These are phyloP conservation scores for Nakazawaea holstii DNA, from an alignment of 805 yeast species.

Conservation along the genomic window DNA sequence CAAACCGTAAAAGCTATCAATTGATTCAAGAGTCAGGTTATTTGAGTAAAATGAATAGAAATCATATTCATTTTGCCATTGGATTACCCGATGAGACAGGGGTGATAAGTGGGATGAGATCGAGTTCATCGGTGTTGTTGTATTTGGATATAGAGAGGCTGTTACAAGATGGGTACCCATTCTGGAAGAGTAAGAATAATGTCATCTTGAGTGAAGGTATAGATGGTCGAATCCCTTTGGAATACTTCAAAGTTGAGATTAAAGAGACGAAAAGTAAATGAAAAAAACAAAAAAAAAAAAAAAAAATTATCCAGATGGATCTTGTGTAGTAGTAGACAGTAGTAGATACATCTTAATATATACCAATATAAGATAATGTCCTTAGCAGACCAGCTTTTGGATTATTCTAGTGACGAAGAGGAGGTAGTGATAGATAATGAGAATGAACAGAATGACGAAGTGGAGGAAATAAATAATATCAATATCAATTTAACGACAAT, in stretches of 20 bases:
- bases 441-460: not conserved
- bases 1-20: constrained; percentile 43
- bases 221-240: constrained; percentile 42
- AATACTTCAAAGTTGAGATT: constrained; percentile 35
- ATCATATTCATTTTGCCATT: constrained; percentile 82
- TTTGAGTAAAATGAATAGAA: constrained; percentile 63
- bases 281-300: constrained; percentile 16
- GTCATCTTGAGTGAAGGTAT: constrained; percentile 69
- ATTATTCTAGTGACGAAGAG: constrained; percentile 8
- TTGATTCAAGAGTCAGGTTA: constrained; percentile 50
- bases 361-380: not conserved
- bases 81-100: constrained; percentile 39
- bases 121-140: constrained; percentile 50
- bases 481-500: constrained; percentile 5
- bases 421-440: not conserved
- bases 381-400: constrained; percentile 7
- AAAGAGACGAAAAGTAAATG: constrained; percentile 13
- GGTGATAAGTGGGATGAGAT: constrained; percentile 72
- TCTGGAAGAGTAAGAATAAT: constrained; percentile 65
- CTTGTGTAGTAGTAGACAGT: too few relatives aligned
- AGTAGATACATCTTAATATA: too few relatives aligned
- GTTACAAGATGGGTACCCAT: constrained; percentile 31
- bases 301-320: constrained; percentile 7
- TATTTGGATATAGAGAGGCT: constrained; percentile 54
- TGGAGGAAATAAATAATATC: not conserved